Base-by-base conservation (phyloP, 1,284 basidiomycete species). In the Thecaphora thlaspeos region DNA sequence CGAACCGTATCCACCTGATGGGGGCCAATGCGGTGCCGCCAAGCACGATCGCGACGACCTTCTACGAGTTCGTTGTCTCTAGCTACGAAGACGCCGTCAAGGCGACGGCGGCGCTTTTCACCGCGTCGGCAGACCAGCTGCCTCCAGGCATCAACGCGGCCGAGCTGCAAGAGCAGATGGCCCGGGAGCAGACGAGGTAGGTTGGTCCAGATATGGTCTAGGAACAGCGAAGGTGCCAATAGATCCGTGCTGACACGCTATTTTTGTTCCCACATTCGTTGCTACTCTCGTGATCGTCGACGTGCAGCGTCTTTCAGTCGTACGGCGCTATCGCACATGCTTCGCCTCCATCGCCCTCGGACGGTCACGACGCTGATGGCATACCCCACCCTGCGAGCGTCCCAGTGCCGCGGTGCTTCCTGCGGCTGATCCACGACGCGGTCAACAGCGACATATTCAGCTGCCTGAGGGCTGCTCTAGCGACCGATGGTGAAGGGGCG, bases 401-500 rank as follows among this genome's bases (percentile, higher is more conserved):
- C 55, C 19, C 54, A 44, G 5, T 61, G 55, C 11, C 40, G 8
- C 50, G 55, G 3, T 46, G 43, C 41, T 46, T 42, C 12, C 46
- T 66, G 9, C 51, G 50, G 32, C 26, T 66, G 36, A 48, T 54
- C 12, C 62, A 66, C 43, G 62, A 66, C 30, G 49, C 58, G 30
- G 39, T 66, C 51, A 61, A 66, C 24, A 41, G 49, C 37, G 62
- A 66, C 26, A 51, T 47, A 14, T 61, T 51, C 26, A 58, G 55
- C 8, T 66, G 62, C 39, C 43, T 66, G n/a, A 48, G 62, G 1
- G 44, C 62, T 1, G 54, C 62, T 3, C 48, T 66, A 4, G 55
- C 58, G 1, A 47, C 49, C 2, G 62, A 66, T 19, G 62, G 62
- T 22, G 58, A 66, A n/a, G 62, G 58, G 2, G 58, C 52, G 2